Percentiles rank a stretch among this genome's conserved stretches.
phyloP scores from a whole-genome alignment of 2,329 filamentous ascomycete species.

The Domatiomyces globalis region DNA sequence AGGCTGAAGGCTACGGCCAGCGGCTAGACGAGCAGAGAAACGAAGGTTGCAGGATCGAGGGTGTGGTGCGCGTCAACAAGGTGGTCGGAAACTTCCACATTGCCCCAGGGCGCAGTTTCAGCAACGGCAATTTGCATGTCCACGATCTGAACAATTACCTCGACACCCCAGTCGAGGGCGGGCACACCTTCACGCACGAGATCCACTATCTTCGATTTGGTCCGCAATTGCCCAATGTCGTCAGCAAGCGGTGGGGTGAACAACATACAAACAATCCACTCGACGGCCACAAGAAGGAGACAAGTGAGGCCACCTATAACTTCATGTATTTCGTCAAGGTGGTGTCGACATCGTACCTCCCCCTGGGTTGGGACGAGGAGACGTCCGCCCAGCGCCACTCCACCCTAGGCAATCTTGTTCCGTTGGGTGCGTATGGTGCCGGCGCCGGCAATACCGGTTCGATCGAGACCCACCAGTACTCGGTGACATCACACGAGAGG shows the following conservation, averaged over 20 bases:
- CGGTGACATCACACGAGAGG: slow-evolving; percentile 89
- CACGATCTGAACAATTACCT: slow-evolving; percentile 96
- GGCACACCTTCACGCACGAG: slow-evolving; percentile 77
- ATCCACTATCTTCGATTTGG: slow-evolving; percentile 88
- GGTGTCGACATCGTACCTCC: slow-evolving; percentile 86
- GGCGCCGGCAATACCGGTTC: slow-evolving; percentile 56
- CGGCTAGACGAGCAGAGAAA: slow-evolving; percentile 72
- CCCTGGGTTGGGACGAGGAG: slow-evolving; percentile 69
- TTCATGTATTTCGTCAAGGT: slow-evolving; percentile 99
- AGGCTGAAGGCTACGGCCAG: slow-evolving; percentile 84
- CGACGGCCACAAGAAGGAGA: slow-evolving; percentile 63
- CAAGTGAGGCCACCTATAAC: slow-evolving; percentile 73
- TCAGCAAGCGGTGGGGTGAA: slow-evolving; percentile 65
- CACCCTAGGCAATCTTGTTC: slow-evolving; percentile 38
- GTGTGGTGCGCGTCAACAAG: slow-evolving; percentile 88
- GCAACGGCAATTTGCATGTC: slow-evolving; percentile 90
- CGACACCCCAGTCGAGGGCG: slow-evolving; percentile 51
- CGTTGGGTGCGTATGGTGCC: slow-evolving; percentile 55
- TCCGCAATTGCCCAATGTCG: slow-evolving; percentile 66
- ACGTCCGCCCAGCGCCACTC: slow-evolving; percentile 27
- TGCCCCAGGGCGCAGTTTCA: slow-evolving; percentile 89
- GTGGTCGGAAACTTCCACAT: slow-evolving; percentile 98
- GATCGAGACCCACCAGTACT: slow-evolving; percentile 96
- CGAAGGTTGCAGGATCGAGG: slow-evolving; percentile 91
- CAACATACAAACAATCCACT: slow-evolving; percentile 79